Evolutionary conservation across 306 rosid species (phyloP).

Genomic region (Clitoria ternatea): DNA sequence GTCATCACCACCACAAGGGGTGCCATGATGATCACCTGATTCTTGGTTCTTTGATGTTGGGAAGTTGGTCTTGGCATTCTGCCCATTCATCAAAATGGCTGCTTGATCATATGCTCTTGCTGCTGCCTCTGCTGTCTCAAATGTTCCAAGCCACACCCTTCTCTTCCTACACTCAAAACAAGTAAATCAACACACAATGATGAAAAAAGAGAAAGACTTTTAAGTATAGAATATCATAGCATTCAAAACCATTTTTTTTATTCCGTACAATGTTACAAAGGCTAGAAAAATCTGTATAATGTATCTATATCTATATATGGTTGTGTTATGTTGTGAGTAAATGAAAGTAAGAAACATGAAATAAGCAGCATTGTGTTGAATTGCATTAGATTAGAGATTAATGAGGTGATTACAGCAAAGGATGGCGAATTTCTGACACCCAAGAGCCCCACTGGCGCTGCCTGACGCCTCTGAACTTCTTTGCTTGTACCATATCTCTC

Average conservation of each 20-base stretch:
- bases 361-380: slow-evolving; percentile 8
- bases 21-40: background rate
- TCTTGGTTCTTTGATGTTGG: slow-evolving; percentile 34
- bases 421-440: slow-evolving; percentile 99
- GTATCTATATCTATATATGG: background rate
- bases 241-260: no score
- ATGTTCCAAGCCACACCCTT: slow-evolving; percentile 97
- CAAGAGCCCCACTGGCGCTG: slow-evolving; percentile 99
- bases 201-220: background rate
- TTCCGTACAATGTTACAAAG: no score
- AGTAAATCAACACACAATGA: background rate
- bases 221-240: no score
- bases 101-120: slow-evolving; percentile 99
- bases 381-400: background rate
- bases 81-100: slow-evolving; percentile 89
- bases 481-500: slow-evolving; percentile 64
- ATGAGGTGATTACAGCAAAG: slow-evolving; percentile 60
- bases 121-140: slow-evolving; percentile 98
- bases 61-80: slow-evolving; percentile 91
- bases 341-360: background rate
- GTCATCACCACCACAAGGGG: background rate
- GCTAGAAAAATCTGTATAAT: no score
- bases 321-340: background rate
- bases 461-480: slow-evolving; percentile 99
- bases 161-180: slow-evolving; percentile 53